Conservation (phyloP, 2,329 filamentous ascomycete genomes). For the Paecilomyces dactylethromorphus region DNA sequence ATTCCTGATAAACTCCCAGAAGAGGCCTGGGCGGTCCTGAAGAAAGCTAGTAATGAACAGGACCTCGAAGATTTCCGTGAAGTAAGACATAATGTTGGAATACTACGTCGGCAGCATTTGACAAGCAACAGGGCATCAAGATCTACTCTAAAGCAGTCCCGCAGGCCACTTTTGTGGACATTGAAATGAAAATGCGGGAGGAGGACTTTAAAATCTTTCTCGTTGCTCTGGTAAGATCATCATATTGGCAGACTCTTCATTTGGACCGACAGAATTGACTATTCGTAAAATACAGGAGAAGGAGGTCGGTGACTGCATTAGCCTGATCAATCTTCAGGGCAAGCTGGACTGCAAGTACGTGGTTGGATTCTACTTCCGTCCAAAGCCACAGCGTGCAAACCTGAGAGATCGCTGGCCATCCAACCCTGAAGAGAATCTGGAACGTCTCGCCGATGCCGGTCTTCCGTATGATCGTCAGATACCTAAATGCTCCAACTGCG, state of each 20-base stretch:
- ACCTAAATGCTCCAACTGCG: slow-evolving; percentile 46
- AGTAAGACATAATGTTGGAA: slow-evolving; percentile 17
- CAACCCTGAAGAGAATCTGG: slow-evolving; percentile 43
- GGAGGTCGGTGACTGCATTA: slow-evolving; percentile 37
- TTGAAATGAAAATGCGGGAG: slow-evolving; percentile 46
- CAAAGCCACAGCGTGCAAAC: slow-evolving; percentile 41
- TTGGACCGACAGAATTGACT: slow-evolving; percentile 1
- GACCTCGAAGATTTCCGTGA: slow-evolving; percentile 48
- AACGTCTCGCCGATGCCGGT: slow-evolving; percentile 47
- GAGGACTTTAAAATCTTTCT: slow-evolving; percentile 43
- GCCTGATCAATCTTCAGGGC: slow-evolving; percentile 48
- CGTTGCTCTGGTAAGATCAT: slow-evolving; percentile 41
- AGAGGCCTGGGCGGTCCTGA: slow-evolving; percentile 46
- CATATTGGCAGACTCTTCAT: not conserved
- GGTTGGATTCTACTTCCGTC: slow-evolving; percentile 43
- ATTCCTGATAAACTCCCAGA: slow-evolving; percentile 42
- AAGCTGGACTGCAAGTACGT: slow-evolving; percentile 45
- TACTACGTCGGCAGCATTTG: slow-evolving; percentile 1
- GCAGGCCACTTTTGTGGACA: slow-evolving; percentile 39
- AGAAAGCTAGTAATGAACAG: slow-evolving; percentile 41
- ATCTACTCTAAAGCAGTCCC: slow-evolving; percentile 46
- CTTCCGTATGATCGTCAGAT: slow-evolving; percentile 44
- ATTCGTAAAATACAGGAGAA: slow-evolving; percentile 28
- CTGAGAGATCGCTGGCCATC: slow-evolving; percentile 45
- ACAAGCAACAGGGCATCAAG: slow-evolving; percentile 34